phyloP scores from a whole-genome alignment of 805 yeast genomes.

The Saturnispora besseyi region DNA sequence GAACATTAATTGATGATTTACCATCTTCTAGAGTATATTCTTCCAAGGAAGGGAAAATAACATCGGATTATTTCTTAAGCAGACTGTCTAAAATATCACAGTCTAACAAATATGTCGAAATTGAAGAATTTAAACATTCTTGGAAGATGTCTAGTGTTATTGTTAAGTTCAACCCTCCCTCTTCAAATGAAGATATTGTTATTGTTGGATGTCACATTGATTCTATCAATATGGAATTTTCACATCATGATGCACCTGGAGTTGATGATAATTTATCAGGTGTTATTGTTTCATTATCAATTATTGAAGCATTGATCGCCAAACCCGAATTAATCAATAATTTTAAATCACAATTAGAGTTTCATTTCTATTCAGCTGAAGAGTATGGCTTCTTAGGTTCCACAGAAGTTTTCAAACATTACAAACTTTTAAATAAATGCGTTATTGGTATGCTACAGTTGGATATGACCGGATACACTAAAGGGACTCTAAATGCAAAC shows the following conservation, averaged over 20 bases:
- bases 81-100: conserved; percentile 30
- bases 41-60: conserved; percentile 57
- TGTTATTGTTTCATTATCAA: conserved; percentile 65
- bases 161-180: conserved; percentile 39
- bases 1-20: conserved; percentile 3
- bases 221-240: conserved; percentile 59
- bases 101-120: conserved; percentile 20
- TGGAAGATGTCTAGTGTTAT: conserved; percentile 79
- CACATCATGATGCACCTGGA: conserved; percentile 64
- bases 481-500: conserved; percentile 39
- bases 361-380: conserved; percentile 93
- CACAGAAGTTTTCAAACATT: conserved; percentile 58
- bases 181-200: conserved; percentile 34
- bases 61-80: conserved; percentile 61
- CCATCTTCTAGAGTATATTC: conserved; percentile 65
- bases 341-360: conserved; percentile 62
- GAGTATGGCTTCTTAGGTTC: conserved; percentile 90
- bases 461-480: conserved; percentile 84
- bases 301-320: conserved; percentile 28
- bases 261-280: conserved; percentile 96
- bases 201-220: conserved; percentile 89
- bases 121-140: conserved; percentile 48
- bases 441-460: conserved; percentile 86
- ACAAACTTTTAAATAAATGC: conserved; percentile 34
- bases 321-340: conserved; percentile 5